A percentile compares a stretch with the other conserved stretches of the same genome.
phyloP scores from a whole-genome alignment of 2,329 filamentous ascomycete genomes.

The Didymella sp. region DNA sequence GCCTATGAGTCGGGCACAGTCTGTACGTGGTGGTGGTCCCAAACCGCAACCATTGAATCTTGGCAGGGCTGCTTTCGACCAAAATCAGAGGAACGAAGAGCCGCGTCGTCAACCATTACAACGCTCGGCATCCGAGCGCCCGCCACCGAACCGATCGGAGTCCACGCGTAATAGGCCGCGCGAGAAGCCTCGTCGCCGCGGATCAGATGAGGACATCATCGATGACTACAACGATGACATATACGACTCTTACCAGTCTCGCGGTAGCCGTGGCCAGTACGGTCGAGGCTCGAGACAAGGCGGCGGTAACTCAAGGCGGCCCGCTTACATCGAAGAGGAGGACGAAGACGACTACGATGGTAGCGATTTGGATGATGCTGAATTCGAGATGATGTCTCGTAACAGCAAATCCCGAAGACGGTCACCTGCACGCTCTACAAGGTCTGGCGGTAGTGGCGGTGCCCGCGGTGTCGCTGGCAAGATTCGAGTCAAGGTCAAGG shows the following conservation, averaged over 20 bases:
- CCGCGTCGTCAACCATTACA: slow-evolving; percentile 49
- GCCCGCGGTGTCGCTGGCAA: slow-evolving; percentile 61
- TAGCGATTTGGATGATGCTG: slow-evolving; percentile 75
- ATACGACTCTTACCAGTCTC: slow-evolving; percentile 68
- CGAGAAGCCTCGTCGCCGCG: slow-evolving; percentile 41
- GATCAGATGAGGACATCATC: slow-evolving; percentile 56
- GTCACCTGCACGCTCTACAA: slow-evolving; percentile 53
- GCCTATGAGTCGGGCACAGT: slow-evolving; percentile 57
- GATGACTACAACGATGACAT: slow-evolving; percentile 67
- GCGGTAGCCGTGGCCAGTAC: slow-evolving; percentile 37
- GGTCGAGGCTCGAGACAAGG: slow-evolving; percentile 39
- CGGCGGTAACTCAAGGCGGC: slow-evolving; percentile 53
- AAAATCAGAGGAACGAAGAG: slow-evolving; percentile 48
- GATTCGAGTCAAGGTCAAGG: slow-evolving; percentile 91
- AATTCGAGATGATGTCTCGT: slow-evolving; percentile 78
- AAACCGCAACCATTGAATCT: slow-evolving; percentile 58
- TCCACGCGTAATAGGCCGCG: slow-evolving; percentile 42
- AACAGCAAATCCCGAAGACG: slow-evolving; percentile 44
- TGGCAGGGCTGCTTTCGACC: slow-evolving; percentile 57
- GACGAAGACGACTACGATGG: slow-evolving; percentile 76
- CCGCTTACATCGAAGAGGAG: slow-evolving; percentile 79
- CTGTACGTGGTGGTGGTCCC: slow-evolving; percentile 57
- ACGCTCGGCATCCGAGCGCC: slow-evolving; percentile 55
- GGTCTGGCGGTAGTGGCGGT: slow-evolving; percentile 59
- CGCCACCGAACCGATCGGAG: slow-evolving; percentile 47